Evolutionary conservation across 2,329 filamentous ascomycete genomes (phyloP).

Genomic region (Scedosporium dehoogii): DNA sequence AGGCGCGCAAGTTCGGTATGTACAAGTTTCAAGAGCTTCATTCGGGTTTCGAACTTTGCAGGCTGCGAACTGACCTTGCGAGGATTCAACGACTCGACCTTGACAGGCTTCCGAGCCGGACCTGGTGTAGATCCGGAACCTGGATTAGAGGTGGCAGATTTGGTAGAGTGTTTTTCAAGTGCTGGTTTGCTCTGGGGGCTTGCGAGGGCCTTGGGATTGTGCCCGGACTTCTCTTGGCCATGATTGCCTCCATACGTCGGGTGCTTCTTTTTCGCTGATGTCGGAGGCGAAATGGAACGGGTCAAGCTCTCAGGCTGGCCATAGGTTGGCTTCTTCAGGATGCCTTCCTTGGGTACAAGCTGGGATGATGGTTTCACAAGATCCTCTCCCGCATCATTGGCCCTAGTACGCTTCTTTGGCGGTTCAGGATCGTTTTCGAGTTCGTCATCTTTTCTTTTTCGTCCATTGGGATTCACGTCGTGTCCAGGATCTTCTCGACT

Average conservation of each 20-base stretch:
- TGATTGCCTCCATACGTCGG: neutral
- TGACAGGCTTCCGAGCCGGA: constrained; percentile 16
- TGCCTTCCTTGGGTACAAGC: neutral
- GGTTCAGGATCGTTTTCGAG: neutral
- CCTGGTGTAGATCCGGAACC: constrained; percentile 10
- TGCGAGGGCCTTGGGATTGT: neutral
- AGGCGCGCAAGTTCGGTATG: constrained; percentile 57
- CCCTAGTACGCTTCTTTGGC: constrained; percentile 19
- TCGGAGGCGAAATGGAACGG: constrained; percentile 2
- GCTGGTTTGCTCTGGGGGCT: constrained; percentile 7
- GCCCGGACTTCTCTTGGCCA: neutral
- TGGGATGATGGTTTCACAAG: neutral
- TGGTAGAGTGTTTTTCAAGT: constrained; percentile 5
- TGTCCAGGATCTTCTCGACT: neutral
- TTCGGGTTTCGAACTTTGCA: constrained; percentile 44
- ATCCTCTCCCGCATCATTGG: constrained; percentile 1
- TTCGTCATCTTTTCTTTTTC: constrained; percentile 2
- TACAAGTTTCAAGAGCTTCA: constrained; percentile 50
- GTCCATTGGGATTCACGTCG: neutral
- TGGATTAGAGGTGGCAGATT: neutral
- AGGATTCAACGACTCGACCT: constrained; percentile 54
- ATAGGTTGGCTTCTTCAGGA: neutral
- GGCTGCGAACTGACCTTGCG: constrained; percentile 51
- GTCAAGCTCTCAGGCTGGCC: neutral
- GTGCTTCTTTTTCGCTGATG: neutral